Evolutionary conservation across 257 asterid species (phyloP).

Genomic region (Phtheirospermum japonicum): DNA sequence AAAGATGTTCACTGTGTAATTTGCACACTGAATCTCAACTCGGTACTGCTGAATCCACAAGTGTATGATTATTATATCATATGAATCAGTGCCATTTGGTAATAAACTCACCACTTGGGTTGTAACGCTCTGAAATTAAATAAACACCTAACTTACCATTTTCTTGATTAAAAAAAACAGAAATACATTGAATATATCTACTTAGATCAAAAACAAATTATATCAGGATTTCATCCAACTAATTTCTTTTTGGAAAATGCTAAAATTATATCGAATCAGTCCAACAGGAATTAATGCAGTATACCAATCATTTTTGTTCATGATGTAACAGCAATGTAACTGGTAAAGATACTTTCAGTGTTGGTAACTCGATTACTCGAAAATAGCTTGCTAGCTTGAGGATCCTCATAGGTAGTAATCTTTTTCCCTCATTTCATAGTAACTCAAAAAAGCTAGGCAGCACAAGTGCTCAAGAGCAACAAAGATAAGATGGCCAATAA

Average conservation of each 20-base stretch:
- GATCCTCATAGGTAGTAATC: neutral
- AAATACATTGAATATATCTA: neutral
- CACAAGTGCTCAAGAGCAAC: neutral
- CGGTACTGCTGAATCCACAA: neutral
- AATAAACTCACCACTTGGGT: neutral
- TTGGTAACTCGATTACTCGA: neutral
- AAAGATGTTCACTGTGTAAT: neutral
- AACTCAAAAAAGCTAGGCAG: neutral
- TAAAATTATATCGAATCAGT: neutral
- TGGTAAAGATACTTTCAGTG: neutral
- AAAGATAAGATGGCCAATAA: neutral
- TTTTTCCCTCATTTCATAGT: neutral
- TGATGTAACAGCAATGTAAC: neutral
- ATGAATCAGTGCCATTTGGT: constrained; percentile 2
- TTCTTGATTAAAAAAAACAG: neutral
- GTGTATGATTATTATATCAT: neutral
- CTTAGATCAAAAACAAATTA: no score
- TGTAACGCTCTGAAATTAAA: neutral
- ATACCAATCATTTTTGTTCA: neutral
- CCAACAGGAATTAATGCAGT: neutral
- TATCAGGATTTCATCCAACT: neutral
- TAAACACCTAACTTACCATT: constrained; percentile 2
- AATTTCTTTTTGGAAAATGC: neutral
- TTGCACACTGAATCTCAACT: neutral
- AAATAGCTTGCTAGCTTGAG: neutral